Base-by-base conservation (phyloP, 805 yeast species). In the Candida namnaoensis region DNA sequence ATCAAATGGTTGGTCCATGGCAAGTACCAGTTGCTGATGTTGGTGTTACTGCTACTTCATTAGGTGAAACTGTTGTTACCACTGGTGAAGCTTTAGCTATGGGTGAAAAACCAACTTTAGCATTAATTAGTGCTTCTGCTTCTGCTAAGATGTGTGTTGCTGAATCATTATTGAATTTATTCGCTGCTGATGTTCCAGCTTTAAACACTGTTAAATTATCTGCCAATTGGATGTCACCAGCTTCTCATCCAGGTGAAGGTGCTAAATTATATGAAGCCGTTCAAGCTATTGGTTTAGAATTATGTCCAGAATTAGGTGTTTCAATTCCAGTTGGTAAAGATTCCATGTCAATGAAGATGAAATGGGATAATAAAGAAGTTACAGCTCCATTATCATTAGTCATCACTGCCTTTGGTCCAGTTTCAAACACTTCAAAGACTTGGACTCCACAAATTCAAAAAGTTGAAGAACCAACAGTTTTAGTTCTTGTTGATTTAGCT, bases 211-310 rank as follows among this genome's bases (percentile, higher is more conserved):
- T 93, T 42, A 87, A 90, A 57, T 67, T 93, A 44, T 86, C 96
- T 40, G 99, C 99, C 37, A 93, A 93, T 70, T 93, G 99, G 99
- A 93, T 93, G 99, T 81, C 96, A 10, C 90, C 98, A 39, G 96
- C 99, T 26, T 73, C 91, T 32, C 95, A 90, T 55, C 78, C 78
- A 23, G 98, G 98, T 55, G 99, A 93, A 65, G 99, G 99, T 46
- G 74, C 95, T 40, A 90, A 88, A 47, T 71, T 93, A 47, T 93
- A 91, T 60, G 96, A 88, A 64, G 99, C 97, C 38, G 99, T 93
- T 38, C 90, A 88, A 65, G 98, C 98, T 5, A 80, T 93, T 55
- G 96, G 97, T 51, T 60, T 90, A 57, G 97, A 88, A 49, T 72
- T 95, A 54, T 93, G 99, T 66, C 97, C 98, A 23, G 91, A 77